These are phyloP conservation scores for Halteria grandinella DNA, from an alignment of 73 alveolate genomes.

Conservation along the genomic window DNA sequence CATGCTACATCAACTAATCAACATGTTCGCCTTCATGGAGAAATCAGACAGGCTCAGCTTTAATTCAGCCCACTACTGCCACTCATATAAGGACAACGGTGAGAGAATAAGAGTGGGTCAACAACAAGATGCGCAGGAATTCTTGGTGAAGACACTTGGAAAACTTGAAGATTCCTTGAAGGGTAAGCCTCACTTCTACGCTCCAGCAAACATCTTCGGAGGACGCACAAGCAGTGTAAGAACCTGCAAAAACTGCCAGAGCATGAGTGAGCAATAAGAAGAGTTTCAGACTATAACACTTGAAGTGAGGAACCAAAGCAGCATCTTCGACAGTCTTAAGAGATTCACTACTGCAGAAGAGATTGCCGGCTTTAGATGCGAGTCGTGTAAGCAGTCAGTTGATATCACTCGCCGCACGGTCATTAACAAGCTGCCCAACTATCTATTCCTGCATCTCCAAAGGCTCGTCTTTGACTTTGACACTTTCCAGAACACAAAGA, in stretches of 20 bases:
- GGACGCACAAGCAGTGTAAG: constrained; percentile 53
- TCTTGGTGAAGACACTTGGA: constrained; percentile 60
- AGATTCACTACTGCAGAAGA: constrained; percentile 63
- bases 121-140: constrained; percentile 69
- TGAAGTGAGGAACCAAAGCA: constrained; percentile 59
- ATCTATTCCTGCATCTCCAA: constrained; percentile 65
- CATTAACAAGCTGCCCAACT: constrained; percentile 63
- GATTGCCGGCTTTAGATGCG: constrained; percentile 68
- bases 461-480: constrained; percentile 57
- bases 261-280: constrained; percentile 40
- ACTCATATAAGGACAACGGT: constrained; percentile 53
- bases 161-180: constrained; percentile 40
- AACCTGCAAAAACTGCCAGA: constrained; percentile 66
- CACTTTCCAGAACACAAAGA: constrained; percentile 31
- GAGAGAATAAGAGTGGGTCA: constrained; percentile 50
- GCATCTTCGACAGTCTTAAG: constrained; percentile 60
- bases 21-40: constrained; percentile 67
- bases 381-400: constrained; percentile 55
- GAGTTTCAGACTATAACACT: constrained; percentile 44
- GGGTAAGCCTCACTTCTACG: constrained; percentile 54
- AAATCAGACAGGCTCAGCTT: constrained; percentile 51
- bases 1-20: constrained; percentile 73
- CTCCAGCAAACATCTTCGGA: constrained; percentile 60
- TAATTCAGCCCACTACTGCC: constrained; percentile 65
- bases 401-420: constrained; percentile 52